Conservation (phyloP, 768 basidiomycete genomes). For the Panellus pusillus region DNA sequence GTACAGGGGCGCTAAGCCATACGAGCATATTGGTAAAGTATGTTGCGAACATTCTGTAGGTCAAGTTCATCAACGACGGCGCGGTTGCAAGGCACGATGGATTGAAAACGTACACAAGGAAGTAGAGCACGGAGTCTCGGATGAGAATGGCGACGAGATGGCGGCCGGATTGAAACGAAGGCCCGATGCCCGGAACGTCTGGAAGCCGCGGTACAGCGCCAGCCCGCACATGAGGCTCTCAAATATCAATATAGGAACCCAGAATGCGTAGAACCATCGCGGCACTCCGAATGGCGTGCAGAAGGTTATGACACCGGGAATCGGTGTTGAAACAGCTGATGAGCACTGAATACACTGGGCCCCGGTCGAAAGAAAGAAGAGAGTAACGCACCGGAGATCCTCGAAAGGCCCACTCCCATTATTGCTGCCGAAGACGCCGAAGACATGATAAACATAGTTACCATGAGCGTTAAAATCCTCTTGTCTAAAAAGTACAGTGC, state of each 20-base stretch:
- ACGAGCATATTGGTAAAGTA: slow-evolving; percentile 52
- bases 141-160: slow-evolving; percentile 51
- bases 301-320: slow-evolving; percentile 28
- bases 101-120: slow-evolving; percentile 47
- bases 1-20: slow-evolving; percentile 37
- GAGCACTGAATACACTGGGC: not conserved
- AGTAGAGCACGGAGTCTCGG: slow-evolving; percentile 57
- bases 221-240: slow-evolving; percentile 53
- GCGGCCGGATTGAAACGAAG: slow-evolving; percentile 42
- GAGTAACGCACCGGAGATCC: slow-evolving; percentile 38
- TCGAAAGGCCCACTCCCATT: slow-evolving; percentile 44
- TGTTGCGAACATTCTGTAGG: slow-evolving; percentile 50
- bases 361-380: not conserved
- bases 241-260: slow-evolving; percentile 59
- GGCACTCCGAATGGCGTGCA: slow-evolving; percentile 44
- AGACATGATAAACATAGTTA: slow-evolving; percentile 38
- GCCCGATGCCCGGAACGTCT: slow-evolving; percentile 37
- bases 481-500: slow-evolving; percentile 58
- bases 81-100: too few relatives aligned
- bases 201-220: slow-evolving; percentile 51
- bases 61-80: not conserved
- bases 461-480: slow-evolving; percentile 48
- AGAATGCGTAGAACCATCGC: slow-evolving; percentile 51
- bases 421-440: slow-evolving; percentile 44
- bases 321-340: slow-evolving; percentile 18